Base-by-base conservation (phyloP, 1,284 basidiomycete genomes). In the Heliocybe sulcata region DNA sequence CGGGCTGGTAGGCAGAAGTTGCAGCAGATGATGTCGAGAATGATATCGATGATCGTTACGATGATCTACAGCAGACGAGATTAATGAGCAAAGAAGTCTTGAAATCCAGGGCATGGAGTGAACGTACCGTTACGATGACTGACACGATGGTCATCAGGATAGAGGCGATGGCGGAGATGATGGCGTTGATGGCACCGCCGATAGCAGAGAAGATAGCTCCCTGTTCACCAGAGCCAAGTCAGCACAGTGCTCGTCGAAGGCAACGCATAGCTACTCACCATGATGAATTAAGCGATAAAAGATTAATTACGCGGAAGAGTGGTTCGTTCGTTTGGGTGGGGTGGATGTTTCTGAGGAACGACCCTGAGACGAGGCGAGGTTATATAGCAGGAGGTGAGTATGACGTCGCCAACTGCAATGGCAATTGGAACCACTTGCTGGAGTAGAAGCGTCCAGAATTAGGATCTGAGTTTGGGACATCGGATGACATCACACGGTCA, bases 161-260 rank as follows among this genome's bases (percentile, higher is more conserved):
- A 56, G 61, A 63, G 12, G 80, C 81, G 55, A 85, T 80, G 16
- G 80, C 81, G 55, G 74, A 76, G 60, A 85, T 75, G 58, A 85
- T 66, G 54, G 77, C 70, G 56, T 79, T 78, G 56, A 84, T 80
- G 47, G 72, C 81, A 57, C 66, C 63, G 26, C 81, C 82, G 51
- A 83, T 82, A 52, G 82, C 76, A 62, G 80, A 82, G 58, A 83
- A 70, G 52, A 83, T 74, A 26, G 79, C 76, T 22, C 81, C 81
- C 81, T 82, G 35, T 11, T n/a, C 10, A 1, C 6, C 38, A n/a
- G 3, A 20, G 38, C 19, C 38, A n/a, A n/a, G 38, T 42, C 16
- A 42, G 38, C 38, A 42, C 4, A 16, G 38, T 20, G 12, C 38
- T 16, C 38, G 16, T 42, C 4, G 8, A n/a, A 42, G 3, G n/a